phyloP scores from a whole-genome alignment of 495 filamentous ascomycete genomes.

The Aspergillus olivimuriae region DNA sequence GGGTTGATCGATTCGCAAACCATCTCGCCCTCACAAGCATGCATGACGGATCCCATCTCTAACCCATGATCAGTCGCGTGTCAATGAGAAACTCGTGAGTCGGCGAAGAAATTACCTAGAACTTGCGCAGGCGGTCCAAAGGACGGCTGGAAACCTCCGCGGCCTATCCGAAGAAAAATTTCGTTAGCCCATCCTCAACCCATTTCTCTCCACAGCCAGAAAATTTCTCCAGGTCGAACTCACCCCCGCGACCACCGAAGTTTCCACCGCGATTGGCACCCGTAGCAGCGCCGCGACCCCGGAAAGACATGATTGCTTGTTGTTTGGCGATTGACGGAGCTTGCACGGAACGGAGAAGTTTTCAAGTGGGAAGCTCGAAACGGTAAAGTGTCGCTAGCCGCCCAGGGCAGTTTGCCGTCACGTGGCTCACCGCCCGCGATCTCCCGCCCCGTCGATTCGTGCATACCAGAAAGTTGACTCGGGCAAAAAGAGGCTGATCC shows the following conservation, averaged over 20 bases:
- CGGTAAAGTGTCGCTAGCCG: conserved; percentile 44
- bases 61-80: conserved; percentile 18
- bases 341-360: conserved; percentile 37
- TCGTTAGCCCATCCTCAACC: conserved; percentile 25
- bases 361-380: conserved; percentile 45
- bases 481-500: too few species aligned
- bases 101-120: conserved; percentile 41
- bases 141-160: conserved; percentile 59
- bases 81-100: neutral
- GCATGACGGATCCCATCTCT: conserved; percentile 92
- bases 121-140: conserved; percentile 64
- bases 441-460: too few species aligned
- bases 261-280: conserved; percentile 47
- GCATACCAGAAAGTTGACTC: too few species aligned
- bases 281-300: conserved; percentile 39
- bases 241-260: conserved; percentile 41
- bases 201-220: conserved; percentile 1
- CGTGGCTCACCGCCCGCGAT: conserved; percentile 41
- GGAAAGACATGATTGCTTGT: conserved; percentile 46
- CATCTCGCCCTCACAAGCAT: conserved; percentile 94
- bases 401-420: conserved; percentile 36
- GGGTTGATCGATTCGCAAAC: conserved; percentile 88
- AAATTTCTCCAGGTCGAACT: too few species aligned
- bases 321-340: conserved; percentile 21
- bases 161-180: conserved; percentile 43